Evolutionary conservation across 345 rosid genomes (phyloP).

Genomic region (Boechera divaricarpa): DNA sequence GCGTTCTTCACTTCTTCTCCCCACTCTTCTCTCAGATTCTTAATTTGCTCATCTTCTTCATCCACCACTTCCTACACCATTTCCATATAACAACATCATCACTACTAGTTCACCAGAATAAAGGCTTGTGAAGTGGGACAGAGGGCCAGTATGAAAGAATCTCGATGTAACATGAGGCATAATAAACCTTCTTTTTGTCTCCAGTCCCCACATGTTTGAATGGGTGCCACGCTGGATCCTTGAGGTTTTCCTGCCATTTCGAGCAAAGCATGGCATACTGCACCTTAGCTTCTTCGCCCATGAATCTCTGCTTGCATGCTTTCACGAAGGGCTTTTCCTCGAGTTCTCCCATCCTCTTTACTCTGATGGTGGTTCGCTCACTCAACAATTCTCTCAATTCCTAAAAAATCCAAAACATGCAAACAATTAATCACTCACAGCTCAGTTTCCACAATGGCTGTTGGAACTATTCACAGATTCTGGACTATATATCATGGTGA

Average conservation of each 20-base stretch:
- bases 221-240: conserved; percentile 69
- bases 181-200: conserved; percentile 41
- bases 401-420: conserved; percentile 42
- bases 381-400: conserved; percentile 54
- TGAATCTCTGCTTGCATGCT: conserved; percentile 61
- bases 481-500: conserved; percentile 15
- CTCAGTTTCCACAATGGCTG: conserved; percentile 3
- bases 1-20: conserved; percentile 61
- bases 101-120: conserved; percentile 15
- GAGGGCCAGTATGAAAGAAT: neutral
- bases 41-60: conserved; percentile 73
- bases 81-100: conserved; percentile 4
- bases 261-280: conserved; percentile 62
- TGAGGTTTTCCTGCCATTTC: conserved; percentile 73
- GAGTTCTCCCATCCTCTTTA: conserved; percentile 87
- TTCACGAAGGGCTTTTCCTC: conserved; percentile 59
- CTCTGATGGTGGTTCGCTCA: conserved; percentile 51
- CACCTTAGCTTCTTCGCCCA: conserved; percentile 54
- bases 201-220: conserved; percentile 54
- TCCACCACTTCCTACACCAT: conserved; percentile 66
- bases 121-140: conserved; percentile 1
- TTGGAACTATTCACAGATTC: neutral
- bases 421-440: conserved; percentile 11
- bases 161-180: conserved; percentile 19
- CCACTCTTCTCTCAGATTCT: conserved; percentile 61